Percentiles rank a stretch among this genome's conserved stretches.
phyloP scores from a whole-genome alignment of 805 yeast genomes.

The Cyberlindnera subsufficiens region DNA sequence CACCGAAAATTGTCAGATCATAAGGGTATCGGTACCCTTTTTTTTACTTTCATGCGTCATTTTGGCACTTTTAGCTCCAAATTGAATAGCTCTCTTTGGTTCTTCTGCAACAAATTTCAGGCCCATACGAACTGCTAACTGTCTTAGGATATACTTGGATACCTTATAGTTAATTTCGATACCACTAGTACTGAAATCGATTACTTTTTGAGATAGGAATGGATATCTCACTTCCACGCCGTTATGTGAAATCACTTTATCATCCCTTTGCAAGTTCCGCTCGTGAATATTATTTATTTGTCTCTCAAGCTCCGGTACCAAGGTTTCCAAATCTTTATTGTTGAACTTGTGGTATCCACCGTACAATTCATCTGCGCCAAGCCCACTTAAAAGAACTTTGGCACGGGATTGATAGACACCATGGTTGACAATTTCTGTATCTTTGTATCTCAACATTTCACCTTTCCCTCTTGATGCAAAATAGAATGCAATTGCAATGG shows the following conservation, averaged over 20 bases:
- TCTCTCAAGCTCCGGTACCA: conserved; percentile 53
- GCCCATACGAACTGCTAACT: conserved; percentile 48
- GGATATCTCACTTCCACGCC: conserved; percentile 91
- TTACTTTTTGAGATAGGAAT: conserved; percentile 60
- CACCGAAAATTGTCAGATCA: conserved; percentile 1
- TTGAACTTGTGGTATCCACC: conserved; percentile 93
- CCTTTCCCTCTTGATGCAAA: conserved; percentile 73
- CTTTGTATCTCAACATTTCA: background rate
- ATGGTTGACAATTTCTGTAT: conserved; percentile 10
- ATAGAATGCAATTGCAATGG: conserved; percentile 92
- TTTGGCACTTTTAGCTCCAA: conserved; percentile 94
- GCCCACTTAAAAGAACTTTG: conserved; percentile 78
- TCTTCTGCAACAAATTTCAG: conserved; percentile 59
- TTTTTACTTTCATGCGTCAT: conserved; percentile 72
- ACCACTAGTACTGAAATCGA: conserved; percentile 38
- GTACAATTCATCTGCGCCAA: conserved; percentile 95
- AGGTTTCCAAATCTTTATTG: conserved; percentile 33
- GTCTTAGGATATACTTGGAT: conserved; percentile 56
- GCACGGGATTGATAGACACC: conserved; percentile 42
- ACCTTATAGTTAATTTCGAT: conserved; percentile 46
- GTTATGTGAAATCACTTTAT: conserved; percentile 78
- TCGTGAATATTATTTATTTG: conserved; percentile 73
- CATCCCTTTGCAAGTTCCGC: conserved; percentile 87
- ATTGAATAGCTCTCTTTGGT: conserved; percentile 91
- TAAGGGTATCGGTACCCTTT: conserved; percentile 63